A percentile compares a stretch with the other conserved stretches of the same genome.
phyloP scores from a whole-genome alignment of 148 eudicot species.

The Heliosperma pusillum region DNA sequence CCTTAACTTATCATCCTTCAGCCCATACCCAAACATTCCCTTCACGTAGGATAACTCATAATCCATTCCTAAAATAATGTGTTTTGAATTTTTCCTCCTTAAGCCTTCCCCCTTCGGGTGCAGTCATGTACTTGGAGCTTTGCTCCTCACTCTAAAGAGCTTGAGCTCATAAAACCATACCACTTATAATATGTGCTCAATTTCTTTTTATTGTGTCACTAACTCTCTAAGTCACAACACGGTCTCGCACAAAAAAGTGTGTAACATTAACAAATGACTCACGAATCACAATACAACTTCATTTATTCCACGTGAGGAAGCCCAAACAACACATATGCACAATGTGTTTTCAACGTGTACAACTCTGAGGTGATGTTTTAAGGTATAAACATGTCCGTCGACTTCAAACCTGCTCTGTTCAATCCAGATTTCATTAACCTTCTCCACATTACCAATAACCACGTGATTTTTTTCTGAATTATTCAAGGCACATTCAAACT shows the following conservation, averaged over 20 bases:
- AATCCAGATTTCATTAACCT: background rate
- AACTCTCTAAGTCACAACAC: background rate
- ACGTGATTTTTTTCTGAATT: background rate
- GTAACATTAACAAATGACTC: no score
- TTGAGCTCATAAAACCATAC: background rate
- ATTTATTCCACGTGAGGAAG: background rate
- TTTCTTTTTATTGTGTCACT: background rate
- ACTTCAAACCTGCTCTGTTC: background rate
- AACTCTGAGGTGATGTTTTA: background rate
- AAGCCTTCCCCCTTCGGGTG: no score
- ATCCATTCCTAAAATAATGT: background rate
- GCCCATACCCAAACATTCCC: no score
- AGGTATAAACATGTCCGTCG: background rate
- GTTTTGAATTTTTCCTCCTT: background rate
- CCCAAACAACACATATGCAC: background rate
- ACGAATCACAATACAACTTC: no score
- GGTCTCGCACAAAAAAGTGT: background rate
- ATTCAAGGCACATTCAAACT: background rate
- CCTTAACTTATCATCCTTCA: no score
- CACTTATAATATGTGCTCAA: background rate
- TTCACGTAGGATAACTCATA: background rate
- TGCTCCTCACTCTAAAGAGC: background rate
- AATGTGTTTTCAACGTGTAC: background rate
- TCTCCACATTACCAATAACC: no score
- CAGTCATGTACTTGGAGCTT: no score